These are phyloP conservation scores for Aspergillus aculeatinus DNA, from an alignment of 2,329 filamentous ascomycete species.

Conservation along the genomic window DNA sequence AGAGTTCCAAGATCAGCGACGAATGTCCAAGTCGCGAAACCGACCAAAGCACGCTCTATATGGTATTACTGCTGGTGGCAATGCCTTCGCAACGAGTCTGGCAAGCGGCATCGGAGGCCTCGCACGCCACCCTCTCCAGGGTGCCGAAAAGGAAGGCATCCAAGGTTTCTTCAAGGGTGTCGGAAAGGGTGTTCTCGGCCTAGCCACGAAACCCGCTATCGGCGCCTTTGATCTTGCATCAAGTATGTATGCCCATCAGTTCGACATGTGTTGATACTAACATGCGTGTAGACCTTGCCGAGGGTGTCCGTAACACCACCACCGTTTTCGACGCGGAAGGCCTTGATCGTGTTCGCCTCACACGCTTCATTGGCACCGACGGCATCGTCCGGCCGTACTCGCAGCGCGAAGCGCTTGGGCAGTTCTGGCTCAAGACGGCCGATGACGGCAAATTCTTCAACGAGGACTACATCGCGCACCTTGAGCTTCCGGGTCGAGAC, in stretches of 20 bases:
- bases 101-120: conserved; percentile 92
- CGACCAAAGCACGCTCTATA: conserved; percentile 96
- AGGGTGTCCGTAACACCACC: conserved; percentile 97
- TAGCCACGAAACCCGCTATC: conserved; percentile 96
- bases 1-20: conserved; percentile 93
- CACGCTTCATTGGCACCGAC: conserved; percentile 87
- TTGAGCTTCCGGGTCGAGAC: conserved; percentile 86
- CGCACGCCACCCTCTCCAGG: conserved; percentile 89
- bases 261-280: conserved; percentile 9
- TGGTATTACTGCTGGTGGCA: conserved; percentile 91
- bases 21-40: conserved; percentile 90
- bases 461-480: conserved; percentile 93
- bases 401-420: conserved; percentile 89
- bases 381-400: conserved; percentile 93
- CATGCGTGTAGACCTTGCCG: conserved; percentile 65
- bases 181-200: conserved; percentile 86
- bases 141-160: conserved; percentile 91
- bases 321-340: conserved; percentile 96
- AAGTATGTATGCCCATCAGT: conserved; percentile 46
- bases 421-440: conserved; percentile 98
- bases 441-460: conserved; percentile 98
- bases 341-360: conserved; percentile 88
- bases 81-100: conserved; percentile 88
- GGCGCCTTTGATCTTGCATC: conserved; percentile 96
- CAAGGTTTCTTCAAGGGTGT: conserved; percentile 96